Base-by-base conservation (phyloP, 768 basidiomycete genomes). In the Boletus subparvulus region DNA sequence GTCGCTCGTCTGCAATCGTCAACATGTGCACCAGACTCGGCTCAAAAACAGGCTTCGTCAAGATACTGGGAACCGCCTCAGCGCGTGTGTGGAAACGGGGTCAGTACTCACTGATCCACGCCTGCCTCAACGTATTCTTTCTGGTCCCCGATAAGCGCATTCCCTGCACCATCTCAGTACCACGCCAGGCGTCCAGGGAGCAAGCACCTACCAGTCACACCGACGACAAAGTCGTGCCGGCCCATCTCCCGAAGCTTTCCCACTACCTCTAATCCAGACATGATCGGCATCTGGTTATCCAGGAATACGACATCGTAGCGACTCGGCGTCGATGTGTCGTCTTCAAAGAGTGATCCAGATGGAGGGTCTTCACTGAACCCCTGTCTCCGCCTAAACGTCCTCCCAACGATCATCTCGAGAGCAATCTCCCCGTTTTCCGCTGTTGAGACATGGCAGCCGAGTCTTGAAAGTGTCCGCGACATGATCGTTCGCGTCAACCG, bases 361-460 rank as follows among this genome's bases (percentile, higher is more conserved):
- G 5, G 36, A 16, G 12, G 19, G 26, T 47, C 44, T 21, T 47
- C 48, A 32, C 44, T n/a, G 16, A 16, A 13, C n/a, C n/a, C 47
- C 14, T 49, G 47, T 17, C n/a, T 28, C 24, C 40, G 50, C 32
- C 42, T 19, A 16, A 37, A 52, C 13, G 57, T 61, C 55, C 53
- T 48, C 16, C 84, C 83, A 7, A 89, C 63, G 33, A 92, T 84
- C 78, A 89, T 78, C 57, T 89, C 83, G 50, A 93, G 73, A 21
- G 90, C 91, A 36, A 86, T 69, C 65, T 87, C 82, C 7, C 93
- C 93, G 65, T 95, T 92, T 74, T 94, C 90, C 12, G 93, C 92
- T 17, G 83, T 84, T 14, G 82, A 76, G n/a, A 94, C 91, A 32
- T 71, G 70, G 69, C 91, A 93, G 1, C 92, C 91, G 2, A 94